A percentile compares a stretch with the other conserved stretches of the same genome.
phyloP scores from a whole-genome alignment of 805 yeast species.

The Ogataea degrootiae region DNA sequence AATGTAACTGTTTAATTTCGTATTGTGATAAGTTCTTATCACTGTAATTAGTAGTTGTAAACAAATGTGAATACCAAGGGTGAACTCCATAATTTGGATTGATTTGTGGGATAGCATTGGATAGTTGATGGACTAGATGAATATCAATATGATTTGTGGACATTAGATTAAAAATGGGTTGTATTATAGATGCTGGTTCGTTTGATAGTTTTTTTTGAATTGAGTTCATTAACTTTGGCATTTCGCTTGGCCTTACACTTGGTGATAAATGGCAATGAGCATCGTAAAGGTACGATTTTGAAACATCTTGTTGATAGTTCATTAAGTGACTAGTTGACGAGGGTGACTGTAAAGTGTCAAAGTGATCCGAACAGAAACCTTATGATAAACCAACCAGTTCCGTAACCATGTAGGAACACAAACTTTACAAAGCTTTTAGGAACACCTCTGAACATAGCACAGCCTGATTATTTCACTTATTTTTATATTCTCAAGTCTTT shows the following conservation, averaged over 20 bases:
- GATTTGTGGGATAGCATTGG: constrained; percentile 17
- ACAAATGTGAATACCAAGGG: constrained; percentile 86
- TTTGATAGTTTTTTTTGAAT: constrained; percentile 1
- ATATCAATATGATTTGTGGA: constrained; percentile 41
- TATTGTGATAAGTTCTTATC: constrained; percentile 5
- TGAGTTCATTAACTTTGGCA: constrained; percentile 3
- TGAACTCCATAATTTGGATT: constrained; percentile 69
- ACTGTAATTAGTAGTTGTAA: constrained; percentile 28
- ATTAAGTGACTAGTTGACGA: not conserved
- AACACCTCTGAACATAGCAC: too few relatives aligned
- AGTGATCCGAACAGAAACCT: too few relatives aligned
- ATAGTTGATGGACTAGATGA: constrained; percentile 21
- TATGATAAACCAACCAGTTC: too few relatives aligned
- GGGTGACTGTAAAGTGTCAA: not conserved
- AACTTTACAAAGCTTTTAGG: too few relatives aligned
- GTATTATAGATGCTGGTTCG: not conserved
- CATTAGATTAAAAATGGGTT: constrained; percentile 36
- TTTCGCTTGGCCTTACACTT: constrained; percentile 5
- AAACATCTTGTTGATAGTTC: not conserved
- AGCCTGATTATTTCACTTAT: too few relatives aligned
- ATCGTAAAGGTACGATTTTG: constrained; percentile 22
- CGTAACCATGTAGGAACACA: too few relatives aligned
- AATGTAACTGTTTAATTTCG: constrained; percentile 48
- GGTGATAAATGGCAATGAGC: constrained; percentile 38
- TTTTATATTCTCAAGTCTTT: too few relatives aligned